Evolutionary conservation across 1,284 basidiomycete genomes (phyloP).

Genomic region (Papiliotrema flavescens): DNA sequence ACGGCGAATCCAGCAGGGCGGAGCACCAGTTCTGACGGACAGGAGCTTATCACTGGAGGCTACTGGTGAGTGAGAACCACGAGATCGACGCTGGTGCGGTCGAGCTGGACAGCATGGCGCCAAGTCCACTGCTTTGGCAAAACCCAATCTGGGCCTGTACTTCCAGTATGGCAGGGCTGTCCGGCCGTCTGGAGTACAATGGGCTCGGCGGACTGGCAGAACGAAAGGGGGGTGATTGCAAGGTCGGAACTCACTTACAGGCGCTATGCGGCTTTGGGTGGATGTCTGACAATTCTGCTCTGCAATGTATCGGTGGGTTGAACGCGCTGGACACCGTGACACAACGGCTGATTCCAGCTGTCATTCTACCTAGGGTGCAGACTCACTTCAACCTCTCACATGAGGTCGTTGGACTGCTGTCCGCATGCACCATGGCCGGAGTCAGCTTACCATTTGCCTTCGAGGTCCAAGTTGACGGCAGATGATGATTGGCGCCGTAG

Average conservation of each 20-base stretch:
- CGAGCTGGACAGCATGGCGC: too few relatives aligned
- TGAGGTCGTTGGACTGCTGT: conserved; percentile 36
- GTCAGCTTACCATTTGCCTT: conserved; percentile 50
- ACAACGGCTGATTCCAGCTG: conserved; percentile 56
- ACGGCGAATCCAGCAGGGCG: conserved; percentile 8
- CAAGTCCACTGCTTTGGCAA: too few relatives aligned
- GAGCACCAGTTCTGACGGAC: conserved; percentile 2
- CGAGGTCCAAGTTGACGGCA: conserved; percentile 39
- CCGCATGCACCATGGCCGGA: conserved; percentile 49
- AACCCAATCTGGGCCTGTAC: too few relatives aligned
- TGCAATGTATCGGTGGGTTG: conserved; percentile 33
- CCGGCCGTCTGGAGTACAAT: too few relatives aligned
- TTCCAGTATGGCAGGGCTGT: too few relatives aligned
- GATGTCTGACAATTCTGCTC: conserved; percentile 52
- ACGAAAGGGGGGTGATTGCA: neutral
- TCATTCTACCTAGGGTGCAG: conserved; percentile 88
- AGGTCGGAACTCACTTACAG: conserved; percentile 12
- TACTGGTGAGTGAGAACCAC: conserved; percentile 54
- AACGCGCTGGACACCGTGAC: conserved; percentile 10
- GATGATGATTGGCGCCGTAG: conserved; percentile 94
- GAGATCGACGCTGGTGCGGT: neutral
- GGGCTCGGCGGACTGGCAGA: too few relatives aligned
- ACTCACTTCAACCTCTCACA: conserved; percentile 63
- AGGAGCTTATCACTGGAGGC: conserved; percentile 74
- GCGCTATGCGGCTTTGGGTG: conserved; percentile 75